Percentiles rank a stretch among this genome's conserved stretches.
These are phyloP conservation scores for Heliamphora exappendiculata DNA, from an alignment of 148 eudicot genomes.

Conservation along the genomic window DNA sequence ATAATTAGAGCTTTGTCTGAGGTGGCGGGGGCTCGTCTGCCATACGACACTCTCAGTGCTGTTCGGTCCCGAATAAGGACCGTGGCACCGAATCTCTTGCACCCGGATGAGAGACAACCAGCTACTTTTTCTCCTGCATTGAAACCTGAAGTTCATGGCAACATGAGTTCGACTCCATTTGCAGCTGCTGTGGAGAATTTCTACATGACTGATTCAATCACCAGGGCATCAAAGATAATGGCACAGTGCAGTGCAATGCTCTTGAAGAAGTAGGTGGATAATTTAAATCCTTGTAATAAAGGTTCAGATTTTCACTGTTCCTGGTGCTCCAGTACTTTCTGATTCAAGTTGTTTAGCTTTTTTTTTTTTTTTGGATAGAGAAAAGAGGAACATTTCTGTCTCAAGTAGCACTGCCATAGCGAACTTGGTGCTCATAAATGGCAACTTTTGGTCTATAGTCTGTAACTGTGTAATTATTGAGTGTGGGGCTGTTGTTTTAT, in stretches of 20 bases:
- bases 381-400: not conserved
- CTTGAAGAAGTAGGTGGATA: slow-evolving; percentile 48
- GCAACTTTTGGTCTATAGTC: slow-evolving; percentile 1
- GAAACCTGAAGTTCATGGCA: slow-evolving; percentile 49
- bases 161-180: slow-evolving; percentile 46
- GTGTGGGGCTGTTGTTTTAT: not conserved
- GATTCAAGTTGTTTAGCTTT: not conserved
- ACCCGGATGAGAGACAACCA: slow-evolving; percentile 63
- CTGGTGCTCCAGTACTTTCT: slow-evolving; percentile 2
- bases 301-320: not conserved
- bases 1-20: slow-evolving; percentile 86
- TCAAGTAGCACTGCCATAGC: not conserved
- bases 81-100: slow-evolving; percentile 85
- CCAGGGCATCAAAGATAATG: slow-evolving; percentile 97
- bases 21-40: slow-evolving; percentile 60
- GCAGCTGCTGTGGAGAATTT: slow-evolving; percentile 66
- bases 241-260: slow-evolving; percentile 87
- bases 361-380: not conserved
- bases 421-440: slow-evolving; percentile 5
- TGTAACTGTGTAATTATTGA: not conserved
- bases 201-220: slow-evolving; percentile 91
- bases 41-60: slow-evolving; percentile 55
- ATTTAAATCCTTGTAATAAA: slow-evolving; percentile 16
- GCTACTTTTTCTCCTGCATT: slow-evolving; percentile 56
- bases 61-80: slow-evolving; percentile 56